A percentile compares a stretch with the other conserved stretches of the same genome.
Conservation (phyloP, 768 basidiomycete genomes). For the Russula lepida region DNA sequence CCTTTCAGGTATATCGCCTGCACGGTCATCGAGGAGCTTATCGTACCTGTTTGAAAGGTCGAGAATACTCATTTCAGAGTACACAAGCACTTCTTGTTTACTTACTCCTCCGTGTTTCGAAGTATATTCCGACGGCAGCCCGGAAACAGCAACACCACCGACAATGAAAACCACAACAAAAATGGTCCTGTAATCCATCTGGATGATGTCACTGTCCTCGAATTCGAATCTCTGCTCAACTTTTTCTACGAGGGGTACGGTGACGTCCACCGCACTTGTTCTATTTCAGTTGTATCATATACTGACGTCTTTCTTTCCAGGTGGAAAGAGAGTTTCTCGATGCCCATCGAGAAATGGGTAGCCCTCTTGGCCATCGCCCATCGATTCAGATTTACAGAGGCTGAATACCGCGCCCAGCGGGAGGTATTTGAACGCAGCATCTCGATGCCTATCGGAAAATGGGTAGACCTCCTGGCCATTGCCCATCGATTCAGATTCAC, state of each 20-base stretch:
- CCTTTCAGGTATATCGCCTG: neutral
- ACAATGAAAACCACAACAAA: neutral
- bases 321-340: conserved; percentile 1
- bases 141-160: neutral
- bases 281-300: neutral
- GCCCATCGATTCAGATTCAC: conserved; percentile 1
- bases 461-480: conserved; percentile 2
- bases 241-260: neutral
- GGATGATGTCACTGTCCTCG: neutral
- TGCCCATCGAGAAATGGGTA: neutral
- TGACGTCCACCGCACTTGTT: neutral
- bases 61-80: neutral
- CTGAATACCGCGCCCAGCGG: conserved; percentile 1
- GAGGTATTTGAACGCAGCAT: conserved; percentile 2
- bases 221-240: neutral
- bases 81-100: neutral
- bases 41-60: neutral
- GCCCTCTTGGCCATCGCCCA: conserved; percentile 2
- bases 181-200: neutral
- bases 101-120: neutral
- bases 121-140: neutral
- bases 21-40: neutral
- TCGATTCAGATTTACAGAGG: conserved; percentile 3
- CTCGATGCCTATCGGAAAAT: neutral
- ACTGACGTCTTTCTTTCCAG: neutral